Evolutionary conservation across 306 rosid species (phyloP).

Genomic region (Prunus mongolica): DNA sequence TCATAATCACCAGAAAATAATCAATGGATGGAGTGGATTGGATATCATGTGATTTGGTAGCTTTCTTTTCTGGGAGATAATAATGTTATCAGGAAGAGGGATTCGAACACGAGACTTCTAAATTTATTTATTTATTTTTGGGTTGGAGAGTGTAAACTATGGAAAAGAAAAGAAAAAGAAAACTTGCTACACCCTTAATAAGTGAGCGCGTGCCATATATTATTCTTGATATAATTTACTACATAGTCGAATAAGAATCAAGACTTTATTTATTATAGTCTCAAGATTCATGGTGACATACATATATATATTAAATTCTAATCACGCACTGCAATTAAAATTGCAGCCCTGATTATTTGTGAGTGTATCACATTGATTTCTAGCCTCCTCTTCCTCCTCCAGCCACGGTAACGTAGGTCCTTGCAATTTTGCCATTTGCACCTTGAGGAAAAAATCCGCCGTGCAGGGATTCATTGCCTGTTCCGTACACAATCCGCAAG

Average conservation of each 20-base stretch:
- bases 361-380: too few relatives aligned
- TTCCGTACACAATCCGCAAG: constrained; percentile 12
- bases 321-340: not conserved
- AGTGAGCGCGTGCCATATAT: too few relatives aligned
- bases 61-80: not conserved
- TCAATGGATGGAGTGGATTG: not conserved
- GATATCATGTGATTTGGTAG: not conserved
- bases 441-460: constrained; percentile 28
- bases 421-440: constrained; percentile 23
- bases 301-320: not conserved
- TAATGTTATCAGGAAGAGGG: too few relatives aligned
- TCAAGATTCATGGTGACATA: not conserved
- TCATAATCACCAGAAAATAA: not conserved
- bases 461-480: constrained; percentile 3
- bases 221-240: too few relatives aligned
- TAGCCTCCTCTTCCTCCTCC: too few relatives aligned
- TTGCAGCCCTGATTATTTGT: not conserved
- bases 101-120: too few relatives aligned
- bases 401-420: not conserved
- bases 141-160: too few relatives aligned
- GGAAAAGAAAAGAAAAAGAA: too few relatives aligned
- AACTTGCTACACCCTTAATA: too few relatives aligned
- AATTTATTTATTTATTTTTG: too few relatives aligned
- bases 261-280: not conserved
- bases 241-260: not conserved